Evolutionary conservation across 345 rosid species (phyloP).

Genomic region (Eucalyptus pauciflora): DNA sequence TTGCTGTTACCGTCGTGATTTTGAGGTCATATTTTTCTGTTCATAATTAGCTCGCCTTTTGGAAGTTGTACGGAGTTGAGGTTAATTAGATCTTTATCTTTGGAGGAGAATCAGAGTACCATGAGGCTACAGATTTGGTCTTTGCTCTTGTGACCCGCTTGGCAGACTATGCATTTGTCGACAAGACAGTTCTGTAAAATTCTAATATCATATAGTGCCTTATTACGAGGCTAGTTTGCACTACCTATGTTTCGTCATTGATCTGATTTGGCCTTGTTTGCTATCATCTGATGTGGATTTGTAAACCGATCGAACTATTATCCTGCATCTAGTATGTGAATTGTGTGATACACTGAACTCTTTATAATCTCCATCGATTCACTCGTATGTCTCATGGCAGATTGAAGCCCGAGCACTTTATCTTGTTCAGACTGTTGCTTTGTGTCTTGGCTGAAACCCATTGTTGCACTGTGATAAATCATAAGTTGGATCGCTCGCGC

Average conservation of each 20-base stretch:
- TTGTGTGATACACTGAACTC: background rate
- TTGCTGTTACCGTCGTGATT: constrained; percentile 24
- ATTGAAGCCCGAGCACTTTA: background rate
- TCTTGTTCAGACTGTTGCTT: background rate
- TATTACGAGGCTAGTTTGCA: background rate
- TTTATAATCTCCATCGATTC: background rate
- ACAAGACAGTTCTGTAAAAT: background rate
- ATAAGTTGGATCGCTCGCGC: background rate
- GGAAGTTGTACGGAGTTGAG: background rate
- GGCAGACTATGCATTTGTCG: background rate
- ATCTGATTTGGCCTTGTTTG: background rate
- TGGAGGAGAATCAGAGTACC: background rate
- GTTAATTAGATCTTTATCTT: background rate
- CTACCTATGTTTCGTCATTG: background rate
- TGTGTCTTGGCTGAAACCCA: background rate
- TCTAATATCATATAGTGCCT: background rate
- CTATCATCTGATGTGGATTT: background rate
- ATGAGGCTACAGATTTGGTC: background rate
- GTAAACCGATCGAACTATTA: background rate
- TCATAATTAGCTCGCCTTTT: constrained; percentile 1
- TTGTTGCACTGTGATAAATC: background rate
- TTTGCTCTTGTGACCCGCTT: background rate
- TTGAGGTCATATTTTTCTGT: constrained; percentile 8
- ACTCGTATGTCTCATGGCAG: background rate
- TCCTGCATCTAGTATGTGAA: background rate